Evolutionary conservation across 768 basidiomycete species (phyloP).

Genomic region (Hericium alpestre): DNA sequence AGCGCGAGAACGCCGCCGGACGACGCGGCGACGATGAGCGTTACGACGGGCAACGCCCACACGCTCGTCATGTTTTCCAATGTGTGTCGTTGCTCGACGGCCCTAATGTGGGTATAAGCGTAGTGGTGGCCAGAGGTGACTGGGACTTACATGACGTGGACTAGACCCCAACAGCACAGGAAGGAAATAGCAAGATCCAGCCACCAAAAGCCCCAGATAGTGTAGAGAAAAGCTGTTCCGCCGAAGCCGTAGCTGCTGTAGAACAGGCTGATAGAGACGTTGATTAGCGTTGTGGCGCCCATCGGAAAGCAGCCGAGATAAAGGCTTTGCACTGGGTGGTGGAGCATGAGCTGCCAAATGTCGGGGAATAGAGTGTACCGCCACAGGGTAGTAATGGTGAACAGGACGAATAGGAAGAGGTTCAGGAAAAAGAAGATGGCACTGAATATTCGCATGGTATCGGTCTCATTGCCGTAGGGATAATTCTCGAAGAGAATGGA

Average conservation of each 20-base stretch:
- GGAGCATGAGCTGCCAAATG: conserved; percentile 37
- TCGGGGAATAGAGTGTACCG: conserved; percentile 47
- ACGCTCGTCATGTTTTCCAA: conserved; percentile 44
- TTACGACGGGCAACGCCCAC: conserved; percentile 73
- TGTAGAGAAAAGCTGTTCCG: conserved; percentile 40
- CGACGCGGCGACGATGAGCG: conserved; percentile 61
- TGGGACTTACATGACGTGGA: conserved; percentile 53
- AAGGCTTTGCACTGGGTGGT: conserved; percentile 39
- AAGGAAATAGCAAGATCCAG: conserved; percentile 45
- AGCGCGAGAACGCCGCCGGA: conserved; percentile 50
- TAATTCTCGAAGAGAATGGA: conserved; percentile 46
- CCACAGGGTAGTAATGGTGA: conserved; percentile 32
- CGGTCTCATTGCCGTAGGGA: conserved; percentile 39
- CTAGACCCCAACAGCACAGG: conserved; percentile 46
- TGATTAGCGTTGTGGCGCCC: conserved; percentile 51
- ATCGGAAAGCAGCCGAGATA: conserved; percentile 44
- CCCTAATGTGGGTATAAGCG: neutral
- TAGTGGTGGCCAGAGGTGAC: neutral
- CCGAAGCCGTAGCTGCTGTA: conserved; percentile 36
- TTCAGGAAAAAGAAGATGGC: conserved; percentile 52
- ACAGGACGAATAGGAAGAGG: conserved; percentile 40
- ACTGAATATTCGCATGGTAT: conserved; percentile 30
- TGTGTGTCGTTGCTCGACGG: conserved; percentile 37
- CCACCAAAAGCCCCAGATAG: conserved; percentile 65
- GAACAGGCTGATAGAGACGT: conserved; percentile 36